Conservation (phyloP, 805 yeast genomes). For the Wickerhamiella lipophila region DNA sequence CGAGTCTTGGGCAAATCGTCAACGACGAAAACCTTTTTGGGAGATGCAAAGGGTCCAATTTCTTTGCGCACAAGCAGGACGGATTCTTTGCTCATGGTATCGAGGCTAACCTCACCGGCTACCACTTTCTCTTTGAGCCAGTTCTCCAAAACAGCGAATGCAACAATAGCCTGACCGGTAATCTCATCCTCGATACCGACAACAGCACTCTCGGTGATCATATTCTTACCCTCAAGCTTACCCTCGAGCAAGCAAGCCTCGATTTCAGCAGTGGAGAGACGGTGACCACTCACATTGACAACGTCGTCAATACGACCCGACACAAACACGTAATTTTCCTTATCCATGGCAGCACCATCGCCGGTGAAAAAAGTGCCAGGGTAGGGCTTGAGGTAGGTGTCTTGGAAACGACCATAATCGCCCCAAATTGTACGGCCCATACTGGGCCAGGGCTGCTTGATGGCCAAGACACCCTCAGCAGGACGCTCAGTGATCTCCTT, state of each 20-base stretch:
- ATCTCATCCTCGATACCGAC: constrained; percentile 90
- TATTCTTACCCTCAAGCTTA: constrained; percentile 51
- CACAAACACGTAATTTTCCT: constrained; percentile 95
- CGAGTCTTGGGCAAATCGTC: constrained; percentile 95
- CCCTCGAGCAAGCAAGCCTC: constrained; percentile 53
- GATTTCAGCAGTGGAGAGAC: constrained; percentile 96
- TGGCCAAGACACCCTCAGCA: constrained; percentile 92
- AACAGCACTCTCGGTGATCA: constrained; percentile 91
- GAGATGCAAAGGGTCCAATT: constrained; percentile 91
- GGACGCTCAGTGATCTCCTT: constrained; percentile 72
- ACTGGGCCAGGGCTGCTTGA: constrained; percentile 93
- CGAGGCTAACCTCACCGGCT: constrained; percentile 26
- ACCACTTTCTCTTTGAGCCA: constrained; percentile 48
- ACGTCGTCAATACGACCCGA: constrained; percentile 98
- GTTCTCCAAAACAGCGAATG: constrained; percentile 47
- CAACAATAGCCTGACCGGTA: constrained; percentile 96
- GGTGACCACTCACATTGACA: constrained; percentile 94
- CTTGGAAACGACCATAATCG: constrained; percentile 74
- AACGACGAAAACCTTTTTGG: constrained; percentile 71
- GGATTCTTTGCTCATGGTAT: constrained; percentile 50
- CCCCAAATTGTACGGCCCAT: constrained; percentile 93
- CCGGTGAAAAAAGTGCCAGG: constrained; percentile 93
- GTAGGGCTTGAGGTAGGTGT: constrained; percentile 86
- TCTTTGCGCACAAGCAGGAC: constrained; percentile 80
- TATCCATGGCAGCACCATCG: constrained; percentile 96